Conservation (phyloP, 2,329 filamentous ascomycete genomes). For the Periconia macrospinosa region DNA sequence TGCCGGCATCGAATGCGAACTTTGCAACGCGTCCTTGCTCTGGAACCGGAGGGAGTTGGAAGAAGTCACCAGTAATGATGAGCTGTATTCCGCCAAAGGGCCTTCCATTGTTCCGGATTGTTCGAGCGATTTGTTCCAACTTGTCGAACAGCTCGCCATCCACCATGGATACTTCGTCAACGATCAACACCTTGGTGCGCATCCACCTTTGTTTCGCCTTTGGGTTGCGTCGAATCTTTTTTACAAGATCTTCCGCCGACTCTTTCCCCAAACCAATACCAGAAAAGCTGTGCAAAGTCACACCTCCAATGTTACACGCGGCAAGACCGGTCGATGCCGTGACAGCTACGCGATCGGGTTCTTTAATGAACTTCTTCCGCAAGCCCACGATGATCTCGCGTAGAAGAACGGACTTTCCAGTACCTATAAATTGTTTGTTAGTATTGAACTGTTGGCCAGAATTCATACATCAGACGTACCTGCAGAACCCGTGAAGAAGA, state of each 20-base stretch:
- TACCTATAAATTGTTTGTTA: constrained; percentile 52
- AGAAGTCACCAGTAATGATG: constrained; percentile 95
- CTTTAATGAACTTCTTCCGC: constrained; percentile 72
- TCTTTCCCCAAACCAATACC: constrained; percentile 97
- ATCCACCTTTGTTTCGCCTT: constrained; percentile 91
- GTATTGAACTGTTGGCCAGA: background rate
- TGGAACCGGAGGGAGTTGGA: constrained; percentile 92
- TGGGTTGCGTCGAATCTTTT: constrained; percentile 84
- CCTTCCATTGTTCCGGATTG: constrained; percentile 83
- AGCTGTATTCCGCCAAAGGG: constrained; percentile 96
- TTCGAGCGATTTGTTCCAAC: constrained; percentile 81
- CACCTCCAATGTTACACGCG: constrained; percentile 94
- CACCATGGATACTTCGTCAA: constrained; percentile 98
- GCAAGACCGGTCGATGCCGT: constrained; percentile 95
- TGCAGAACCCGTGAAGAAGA: constrained; percentile 97
- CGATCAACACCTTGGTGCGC: constrained; percentile 80
- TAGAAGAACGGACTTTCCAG: constrained; percentile 95
- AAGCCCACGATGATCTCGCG: constrained; percentile 84
- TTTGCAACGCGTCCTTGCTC: constrained; percentile 74
- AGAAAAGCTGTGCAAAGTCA: constrained; percentile 93
- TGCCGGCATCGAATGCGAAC: constrained; percentile 90
- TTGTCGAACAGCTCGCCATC: constrained; percentile 98
- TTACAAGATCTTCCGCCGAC: constrained; percentile 74
- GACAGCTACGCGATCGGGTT: constrained; percentile 84
- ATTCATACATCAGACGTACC: constrained; percentile 47